Percentiles rank a stretch among this genome's conserved stretches.
phyloP scores from a whole-genome alignment of 805 yeast genomes.

The Wickerhamiella sorbophila region DNA sequence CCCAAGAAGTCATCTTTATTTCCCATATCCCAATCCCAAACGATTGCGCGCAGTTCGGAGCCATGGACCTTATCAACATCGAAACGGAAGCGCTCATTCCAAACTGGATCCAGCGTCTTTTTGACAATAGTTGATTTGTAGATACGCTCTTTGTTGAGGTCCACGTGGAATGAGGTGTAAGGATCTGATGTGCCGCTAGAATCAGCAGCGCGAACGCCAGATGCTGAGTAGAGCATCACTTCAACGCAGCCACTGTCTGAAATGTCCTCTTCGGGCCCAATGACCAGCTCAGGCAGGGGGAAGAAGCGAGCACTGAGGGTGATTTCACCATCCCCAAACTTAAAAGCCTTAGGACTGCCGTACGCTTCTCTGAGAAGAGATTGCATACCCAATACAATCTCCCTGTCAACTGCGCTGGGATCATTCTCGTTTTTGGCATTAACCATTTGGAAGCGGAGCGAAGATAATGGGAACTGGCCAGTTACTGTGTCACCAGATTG shows the following conservation, averaged over 20 bases:
- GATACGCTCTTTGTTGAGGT: conserved; percentile 40
- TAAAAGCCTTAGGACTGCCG: conserved; percentile 12
- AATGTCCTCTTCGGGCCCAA: conserved; percentile 64
- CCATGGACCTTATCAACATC: conserved; percentile 11
- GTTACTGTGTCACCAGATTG: conserved; percentile 19
- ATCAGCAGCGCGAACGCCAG: conserved; percentile 70
- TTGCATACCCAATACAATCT: conserved; percentile 38
- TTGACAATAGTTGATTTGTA: conserved; percentile 68
- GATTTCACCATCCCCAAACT: conserved; percentile 11
- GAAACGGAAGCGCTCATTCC: conserved; percentile 51
- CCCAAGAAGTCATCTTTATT: conserved; percentile 77
- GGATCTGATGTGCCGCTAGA: conserved; percentile 91
- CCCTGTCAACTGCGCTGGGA: conserved; percentile 17
- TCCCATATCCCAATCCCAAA: conserved; percentile 90
- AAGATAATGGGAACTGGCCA: conserved; percentile 16
- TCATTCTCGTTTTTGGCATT: conserved; percentile 6
- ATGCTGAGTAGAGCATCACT: conserved; percentile 49
- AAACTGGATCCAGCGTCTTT: conserved; percentile 80
- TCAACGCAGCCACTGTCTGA: conserved; percentile 59
- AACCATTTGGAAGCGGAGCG: conserved; percentile 15
- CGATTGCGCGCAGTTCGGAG: conserved; percentile 29
- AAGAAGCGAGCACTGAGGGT: conserved; percentile 42
- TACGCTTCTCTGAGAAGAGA: conserved; percentile 16
- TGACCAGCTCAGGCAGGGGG: conserved; percentile 42
- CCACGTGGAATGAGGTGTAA: conserved; percentile 52